Evolutionary conservation across 805 yeast species (phyloP), one percentile per base, ranked within the genome.

Genomic region (Wickerhamomyces alni): DNA sequence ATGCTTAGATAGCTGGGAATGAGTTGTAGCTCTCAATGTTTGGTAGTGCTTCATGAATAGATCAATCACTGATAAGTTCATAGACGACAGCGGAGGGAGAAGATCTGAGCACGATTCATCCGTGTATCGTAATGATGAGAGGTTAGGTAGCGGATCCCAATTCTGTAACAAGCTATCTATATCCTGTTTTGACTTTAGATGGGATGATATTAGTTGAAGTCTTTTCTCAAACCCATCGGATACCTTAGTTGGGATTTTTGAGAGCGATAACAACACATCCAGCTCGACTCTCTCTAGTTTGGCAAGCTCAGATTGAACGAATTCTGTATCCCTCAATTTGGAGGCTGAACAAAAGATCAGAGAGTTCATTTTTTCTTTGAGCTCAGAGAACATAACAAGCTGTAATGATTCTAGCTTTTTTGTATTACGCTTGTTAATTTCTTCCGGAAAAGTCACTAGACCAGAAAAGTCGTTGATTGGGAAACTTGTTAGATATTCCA

Each of bases 401-500:
- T 64, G 66, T 5, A 65, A 45, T 12, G 29, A 32, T 3, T 50
- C 37, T 1, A 61, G 41, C 2, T 28, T 41, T 0, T 32, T 33
- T 4, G 50, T 22, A 12, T 39, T 37, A 6, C 29, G 27, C 18
- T 41, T 21, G 34, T 47, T 47, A 11, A 42, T 16, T 10, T 47
- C 42, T 4, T 50, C 53, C 3, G 45, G 24, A 1, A 52, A 24
- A 5, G 56, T 38, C 7, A 49, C 32, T 13, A 46, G 52, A 8
- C 72, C 73, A 1, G 67, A 47, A 31, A 62, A 57, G 33, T 70
- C 76, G 43, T 70, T 62, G 15, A 72, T 49, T 4, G 75, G 75
- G 44, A 61, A 69, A 30, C 57, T 41, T 4, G 62, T 29, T 29
- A 53, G 61, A 33, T 58, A 55, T 9, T 47, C 44, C 6, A 64